Base-by-base conservation (phyloP, 2,329 filamentous ascomycete species). In the Tolypocladium sp. region DNA sequence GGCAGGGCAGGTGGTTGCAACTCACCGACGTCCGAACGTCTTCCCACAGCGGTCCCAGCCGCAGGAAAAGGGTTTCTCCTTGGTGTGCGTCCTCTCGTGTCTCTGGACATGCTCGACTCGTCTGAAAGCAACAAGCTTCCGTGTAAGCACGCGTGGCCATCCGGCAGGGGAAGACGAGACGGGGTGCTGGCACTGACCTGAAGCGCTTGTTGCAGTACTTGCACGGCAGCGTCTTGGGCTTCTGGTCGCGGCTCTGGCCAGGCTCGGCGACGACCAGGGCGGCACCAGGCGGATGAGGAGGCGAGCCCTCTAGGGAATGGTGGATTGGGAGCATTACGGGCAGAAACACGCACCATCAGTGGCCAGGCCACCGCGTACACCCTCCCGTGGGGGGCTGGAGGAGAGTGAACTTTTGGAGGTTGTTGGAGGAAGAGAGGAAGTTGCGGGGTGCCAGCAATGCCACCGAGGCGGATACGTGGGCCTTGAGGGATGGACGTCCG, bases 21-120 rank as follows among this genome's bases (percentile, higher is more conserved):
- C 82, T 77, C 70, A 86, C 83, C 82, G 77, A 74, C 83, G 75
- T 67, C 82, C 82, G 73, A 86, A 86, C 2, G 79, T 83, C 73
- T 85, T 85, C 55, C 83, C 82, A 71, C 83, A 86, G 49, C 80
- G 77, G 67, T 79, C 78, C 80, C 82, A 84, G 62, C 67, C 75
- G 65, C 83, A 86, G 56, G 80, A 77, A 68, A 86, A 86, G 10
- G 83, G 83, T 70, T 86, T 86, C 72, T 86, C 83, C 67, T 86
- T 86, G 64, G 83, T 86, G 71, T 86, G 83, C 40, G 82, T 85
- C 63, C 83, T 78, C 70, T 85, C 82, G 69, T 86, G 83, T 68
- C 83, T 77, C 70, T 86, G 82, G 57, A 86, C 82, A 71, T 86
- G 83, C 70, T 86, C 83, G 64, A 86, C 82, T 66, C 83, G 82